A percentile compares a stretch with the other conserved stretches of the same genome.
Conservation (phyloP, 1,284 basidiomycete species). For the Polyporus tsugae region DNA sequence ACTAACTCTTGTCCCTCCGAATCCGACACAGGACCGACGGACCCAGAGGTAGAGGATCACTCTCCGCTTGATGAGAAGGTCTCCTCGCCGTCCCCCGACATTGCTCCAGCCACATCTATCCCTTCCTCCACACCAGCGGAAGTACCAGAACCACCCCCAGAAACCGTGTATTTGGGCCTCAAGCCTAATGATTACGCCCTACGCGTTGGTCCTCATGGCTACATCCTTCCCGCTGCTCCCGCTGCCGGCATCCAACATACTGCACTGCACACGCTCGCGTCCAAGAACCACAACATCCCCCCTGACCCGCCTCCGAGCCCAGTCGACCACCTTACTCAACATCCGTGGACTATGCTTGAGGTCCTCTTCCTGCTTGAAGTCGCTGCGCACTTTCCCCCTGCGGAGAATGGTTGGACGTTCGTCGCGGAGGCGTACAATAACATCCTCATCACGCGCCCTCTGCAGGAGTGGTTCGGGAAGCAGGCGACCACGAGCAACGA, state of each 20-base stretch:
- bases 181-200: background rate
- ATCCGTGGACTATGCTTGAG: conserved; percentile 34
- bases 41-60: conserved; percentile 21
- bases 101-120: background rate
- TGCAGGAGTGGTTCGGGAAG: conserved; percentile 33
- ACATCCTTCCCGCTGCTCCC: conserved; percentile 4
- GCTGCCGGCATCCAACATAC: conserved; percentile 1
- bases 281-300: conserved; percentile 22
- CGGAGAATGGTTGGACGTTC: conserved; percentile 30
- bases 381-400: conserved; percentile 32
- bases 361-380: conserved; percentile 33
- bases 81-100: background rate
- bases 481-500: conserved; percentile 26
- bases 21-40: conserved; percentile 27
- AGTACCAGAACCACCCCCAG: background rate
- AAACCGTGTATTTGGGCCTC: background rate
- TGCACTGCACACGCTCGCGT: conserved; percentile 5
- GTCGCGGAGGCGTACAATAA: conserved; percentile 36
- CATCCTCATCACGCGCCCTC: conserved; percentile 31
- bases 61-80: conserved; percentile 13
- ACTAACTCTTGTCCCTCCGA: conserved; percentile 24
- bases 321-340: conserved; percentile 19
- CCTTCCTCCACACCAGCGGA: background rate
- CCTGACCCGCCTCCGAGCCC: conserved; percentile 28
- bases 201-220: conserved; percentile 4